Evolutionary conservation across 192 early-diverging fungal genomes (phyloP).

Genomic region (Backusella morwellensis): DNA sequence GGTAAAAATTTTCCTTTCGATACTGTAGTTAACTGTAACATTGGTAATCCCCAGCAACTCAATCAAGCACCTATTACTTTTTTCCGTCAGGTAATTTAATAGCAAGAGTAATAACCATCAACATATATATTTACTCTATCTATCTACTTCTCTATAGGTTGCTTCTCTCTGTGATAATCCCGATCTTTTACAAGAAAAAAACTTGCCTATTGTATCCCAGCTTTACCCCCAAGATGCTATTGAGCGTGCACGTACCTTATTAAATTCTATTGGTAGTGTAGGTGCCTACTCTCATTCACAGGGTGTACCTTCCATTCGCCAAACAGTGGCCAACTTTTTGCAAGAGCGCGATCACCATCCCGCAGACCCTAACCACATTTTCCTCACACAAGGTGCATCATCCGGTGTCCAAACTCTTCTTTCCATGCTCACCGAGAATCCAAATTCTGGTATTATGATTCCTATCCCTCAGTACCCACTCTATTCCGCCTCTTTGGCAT

Average conservation of each 20-base stretch:
- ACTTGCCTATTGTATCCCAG: constrained; percentile 41
- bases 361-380: constrained; percentile 79
- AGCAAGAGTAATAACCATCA: too few relatives aligned
- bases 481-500: constrained; percentile 88
- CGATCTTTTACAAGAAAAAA: constrained; percentile 66
- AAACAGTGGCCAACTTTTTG: constrained; percentile 90
- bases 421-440: constrained; percentile 76
- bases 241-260: constrained; percentile 70
- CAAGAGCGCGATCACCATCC: constrained; percentile 85
- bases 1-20: constrained; percentile 63
- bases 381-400: constrained; percentile 92
- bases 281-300: constrained; percentile 97
- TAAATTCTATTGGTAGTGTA: constrained; percentile 64
- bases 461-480: constrained; percentile 99
- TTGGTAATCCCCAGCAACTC: constrained; percentile 92
- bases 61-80: constrained; percentile 93
- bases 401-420: constrained; percentile 90
- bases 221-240: constrained; percentile 88
- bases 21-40: constrained; percentile 78
- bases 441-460: constrained; percentile 93
- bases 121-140: background rate
- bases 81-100: constrained; percentile 75
- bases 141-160: constrained; percentile 63
- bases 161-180: constrained; percentile 88
- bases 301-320: constrained; percentile 81